phyloP scores from a whole-genome alignment of 345 rosid genomes.

The Xanthoceras sorbifolium region DNA sequence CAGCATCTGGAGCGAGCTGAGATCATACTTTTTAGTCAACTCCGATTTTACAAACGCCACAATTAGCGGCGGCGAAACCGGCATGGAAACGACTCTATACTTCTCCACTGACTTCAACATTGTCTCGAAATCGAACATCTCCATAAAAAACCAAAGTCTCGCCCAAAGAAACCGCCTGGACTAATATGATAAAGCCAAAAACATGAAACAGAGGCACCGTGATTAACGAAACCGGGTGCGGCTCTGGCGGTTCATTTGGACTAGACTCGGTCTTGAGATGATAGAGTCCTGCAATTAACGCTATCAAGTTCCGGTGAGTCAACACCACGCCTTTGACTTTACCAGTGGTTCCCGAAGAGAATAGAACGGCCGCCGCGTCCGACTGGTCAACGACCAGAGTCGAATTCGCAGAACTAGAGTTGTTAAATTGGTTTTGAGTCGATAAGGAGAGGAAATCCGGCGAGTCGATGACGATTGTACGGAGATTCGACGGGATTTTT shows the following conservation, averaged over 20 bases:
- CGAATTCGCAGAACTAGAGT: too few species aligned
- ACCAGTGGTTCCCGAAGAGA: slow-evolving; percentile 88
- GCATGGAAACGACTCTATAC: slow-evolving; percentile 59
- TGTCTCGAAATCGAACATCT: too few species aligned
- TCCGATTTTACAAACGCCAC: slow-evolving; percentile 72
- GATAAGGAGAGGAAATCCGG: slow-evolving; percentile 65
- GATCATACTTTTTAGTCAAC: slow-evolving; percentile 58
- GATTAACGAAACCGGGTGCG: slow-evolving; percentile 49
- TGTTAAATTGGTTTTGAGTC: slow-evolving; percentile 19
- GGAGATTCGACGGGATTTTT: slow-evolving; percentile 44
- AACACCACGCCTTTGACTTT: slow-evolving; percentile 63
- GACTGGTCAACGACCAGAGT: too few species aligned
- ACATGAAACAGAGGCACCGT: slow-evolving; percentile 55
- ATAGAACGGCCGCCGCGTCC: slow-evolving; percentile 77
- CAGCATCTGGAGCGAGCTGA: slow-evolving; percentile 57
- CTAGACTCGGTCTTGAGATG: slow-evolving; percentile 7
- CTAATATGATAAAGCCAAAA: slow-evolving; percentile 49
- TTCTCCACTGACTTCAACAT: slow-evolving; percentile 58
- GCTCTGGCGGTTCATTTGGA: slow-evolving; percentile 5
- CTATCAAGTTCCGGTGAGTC: slow-evolving; percentile 73
- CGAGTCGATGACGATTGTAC: slow-evolving; percentile 66
- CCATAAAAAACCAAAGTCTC: slow-evolving; percentile 45
- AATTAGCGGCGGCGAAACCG: slow-evolving; percentile 81
- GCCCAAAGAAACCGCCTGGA: slow-evolving; percentile 42
- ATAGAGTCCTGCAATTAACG: slow-evolving; percentile 45